These are phyloP conservation scores for Gracilaria gracilis DNA, from an alignment of 23 red algal genomes.

Conservation along the genomic window DNA sequence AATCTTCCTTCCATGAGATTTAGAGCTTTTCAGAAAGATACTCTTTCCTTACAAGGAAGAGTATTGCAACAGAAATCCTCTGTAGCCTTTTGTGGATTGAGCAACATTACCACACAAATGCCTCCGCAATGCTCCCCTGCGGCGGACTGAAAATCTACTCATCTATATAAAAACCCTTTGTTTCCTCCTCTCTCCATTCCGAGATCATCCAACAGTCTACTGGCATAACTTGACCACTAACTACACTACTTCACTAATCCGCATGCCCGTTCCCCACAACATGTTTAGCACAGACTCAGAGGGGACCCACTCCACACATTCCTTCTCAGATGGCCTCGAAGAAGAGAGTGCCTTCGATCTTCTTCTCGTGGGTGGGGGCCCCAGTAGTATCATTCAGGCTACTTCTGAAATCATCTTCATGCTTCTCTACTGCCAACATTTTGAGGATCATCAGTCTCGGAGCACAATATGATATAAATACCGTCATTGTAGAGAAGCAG, in stretches of 20 bases:
- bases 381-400: slow-evolving; percentile 52
- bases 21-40: too few relatives aligned
- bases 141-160: too few relatives aligned
- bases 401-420: slow-evolving; percentile 48
- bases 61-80: too few relatives aligned
- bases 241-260: neutral
- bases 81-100: too few relatives aligned
- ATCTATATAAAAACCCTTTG: neutral
- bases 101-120: too few relatives aligned
- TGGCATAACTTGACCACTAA: neutral
- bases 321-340: slow-evolving; percentile 1
- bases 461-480: slow-evolving; percentile 34
- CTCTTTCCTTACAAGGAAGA: too few relatives aligned
- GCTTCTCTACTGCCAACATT: slow-evolving; percentile 43
- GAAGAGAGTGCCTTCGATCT: slow-evolving; percentile 1
- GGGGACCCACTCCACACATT: neutral
- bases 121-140: too few relatives aligned
- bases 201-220: neutral
- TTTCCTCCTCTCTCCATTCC: neutral
- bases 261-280: neutral
- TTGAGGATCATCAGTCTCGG: slow-evolving; percentile 38
- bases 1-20: too few relatives aligned
- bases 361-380: slow-evolving; percentile 50
- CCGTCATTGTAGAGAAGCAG: slow-evolving; percentile 56
- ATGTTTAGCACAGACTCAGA: neutral